Evolutionary conservation across 306 rosid species (phyloP).

Genomic region (Dryas drummondii): DNA sequence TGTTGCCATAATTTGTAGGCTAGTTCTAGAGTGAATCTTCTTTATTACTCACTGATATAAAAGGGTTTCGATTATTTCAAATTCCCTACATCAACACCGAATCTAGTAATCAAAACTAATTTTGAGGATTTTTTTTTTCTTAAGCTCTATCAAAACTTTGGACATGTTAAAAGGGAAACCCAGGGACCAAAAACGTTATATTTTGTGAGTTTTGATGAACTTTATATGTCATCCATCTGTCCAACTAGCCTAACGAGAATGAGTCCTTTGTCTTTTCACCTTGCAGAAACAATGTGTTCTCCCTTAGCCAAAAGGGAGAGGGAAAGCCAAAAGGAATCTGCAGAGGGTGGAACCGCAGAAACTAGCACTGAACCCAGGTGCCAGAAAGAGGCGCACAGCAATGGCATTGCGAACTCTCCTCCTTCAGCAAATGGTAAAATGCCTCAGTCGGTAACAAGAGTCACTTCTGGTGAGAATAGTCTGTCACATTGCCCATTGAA

Average conservation of each 20-base stretch:
- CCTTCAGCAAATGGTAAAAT: slow-evolving; percentile 9
- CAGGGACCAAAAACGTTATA: neutral
- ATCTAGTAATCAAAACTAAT: neutral
- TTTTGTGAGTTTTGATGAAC: slow-evolving; percentile 23
- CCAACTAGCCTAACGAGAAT: slow-evolving; percentile 10
- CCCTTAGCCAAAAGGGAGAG: slow-evolving; percentile 35
- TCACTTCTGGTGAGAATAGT: slow-evolving; percentile 32
- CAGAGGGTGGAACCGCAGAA: slow-evolving; percentile 24
- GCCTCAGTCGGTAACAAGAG: slow-evolving; percentile 26
- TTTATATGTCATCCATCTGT: slow-evolving; percentile 4
- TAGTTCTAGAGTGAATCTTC: neutral
- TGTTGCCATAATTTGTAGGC: neutral
- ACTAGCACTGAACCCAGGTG: slow-evolving; percentile 26
- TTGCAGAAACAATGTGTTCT: slow-evolving; percentile 47
- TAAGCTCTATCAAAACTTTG: neutral
- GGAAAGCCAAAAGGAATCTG: slow-evolving; percentile 30
- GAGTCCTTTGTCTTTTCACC: slow-evolving; percentile 18
- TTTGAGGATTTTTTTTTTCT: neutral
- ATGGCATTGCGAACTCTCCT: slow-evolving; percentile 3
- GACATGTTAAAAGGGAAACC: neutral
- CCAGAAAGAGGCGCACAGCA: slow-evolving; percentile 34
- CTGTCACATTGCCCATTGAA: slow-evolving; percentile 27
- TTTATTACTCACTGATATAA: neutral
- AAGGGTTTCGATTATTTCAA: neutral
- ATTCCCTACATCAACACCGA: slow-evolving; percentile 5